Evolutionary conservation across 2,329 filamentous ascomycete species (phyloP).

Genomic region (Aplosporella prunicola): DNA sequence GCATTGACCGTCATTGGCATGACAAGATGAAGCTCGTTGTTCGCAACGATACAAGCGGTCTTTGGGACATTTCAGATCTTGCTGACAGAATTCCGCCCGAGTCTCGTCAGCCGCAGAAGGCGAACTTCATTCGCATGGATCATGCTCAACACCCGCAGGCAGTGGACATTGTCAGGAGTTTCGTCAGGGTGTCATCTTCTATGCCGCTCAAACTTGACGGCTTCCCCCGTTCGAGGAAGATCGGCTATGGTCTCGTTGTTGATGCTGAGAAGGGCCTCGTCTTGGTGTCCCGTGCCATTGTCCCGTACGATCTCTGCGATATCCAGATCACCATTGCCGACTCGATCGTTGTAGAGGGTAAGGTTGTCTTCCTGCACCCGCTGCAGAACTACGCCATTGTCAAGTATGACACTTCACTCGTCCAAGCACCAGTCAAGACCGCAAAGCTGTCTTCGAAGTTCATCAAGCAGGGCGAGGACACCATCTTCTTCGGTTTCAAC

Average conservation of each 20-base stretch:
- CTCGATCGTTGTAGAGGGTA: slow-evolving; percentile 87
- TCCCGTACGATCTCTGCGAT: slow-evolving; percentile 94
- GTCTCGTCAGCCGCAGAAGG: slow-evolving; percentile 62
- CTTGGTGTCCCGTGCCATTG: slow-evolving; percentile 84
- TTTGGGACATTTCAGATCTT: slow-evolving; percentile 91
- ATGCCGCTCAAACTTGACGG: slow-evolving; percentile 96
- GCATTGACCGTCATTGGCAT: slow-evolving; percentile 92
- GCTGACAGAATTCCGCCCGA: slow-evolving; percentile 69
- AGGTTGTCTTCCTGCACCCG: slow-evolving; percentile 91
- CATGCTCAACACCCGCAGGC: slow-evolving; percentile 81
- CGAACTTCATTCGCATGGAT: slow-evolving; percentile 85
- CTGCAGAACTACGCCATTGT: slow-evolving; percentile 95
- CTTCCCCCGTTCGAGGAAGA: slow-evolving; percentile 90
- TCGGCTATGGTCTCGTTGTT: slow-evolving; percentile 93
- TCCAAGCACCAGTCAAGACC: slow-evolving; percentile 87
- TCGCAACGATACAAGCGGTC: slow-evolving; percentile 77
- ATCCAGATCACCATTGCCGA: slow-evolving; percentile 95
- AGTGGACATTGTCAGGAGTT: slow-evolving; percentile 88
- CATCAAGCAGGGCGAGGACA: slow-evolving; percentile 87
- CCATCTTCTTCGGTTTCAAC: slow-evolving; percentile 97
- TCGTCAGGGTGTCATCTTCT: slow-evolving; percentile 83
- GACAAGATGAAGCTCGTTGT: slow-evolving; percentile 88
- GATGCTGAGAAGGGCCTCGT: slow-evolving; percentile 94
- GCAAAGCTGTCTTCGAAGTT: slow-evolving; percentile 71
- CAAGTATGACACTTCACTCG: slow-evolving; percentile 85